Evolutionary conservation across 208 protist species (phyloP).

Genomic region (Leishmania lainsoni): DNA sequence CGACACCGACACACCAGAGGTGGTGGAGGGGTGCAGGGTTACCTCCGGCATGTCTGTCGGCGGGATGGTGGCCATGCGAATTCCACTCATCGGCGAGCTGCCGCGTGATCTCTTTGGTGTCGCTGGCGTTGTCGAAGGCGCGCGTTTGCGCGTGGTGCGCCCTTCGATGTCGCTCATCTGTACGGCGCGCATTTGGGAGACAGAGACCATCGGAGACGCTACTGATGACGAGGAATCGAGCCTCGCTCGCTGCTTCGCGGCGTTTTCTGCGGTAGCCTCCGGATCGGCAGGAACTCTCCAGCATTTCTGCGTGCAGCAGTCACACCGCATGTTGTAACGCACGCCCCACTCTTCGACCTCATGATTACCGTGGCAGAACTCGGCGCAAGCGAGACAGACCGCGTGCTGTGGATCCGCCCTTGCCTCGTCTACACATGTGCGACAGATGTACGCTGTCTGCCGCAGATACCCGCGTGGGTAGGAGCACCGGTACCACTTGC

Average conservation of each 20-base stretch:
- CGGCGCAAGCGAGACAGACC: conserved; percentile 79
- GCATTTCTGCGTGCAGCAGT: conserved; percentile 84
- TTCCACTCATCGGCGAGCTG: conserved; percentile 37
- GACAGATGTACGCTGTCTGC: conserved; percentile 82
- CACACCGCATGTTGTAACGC: conserved; percentile 85
- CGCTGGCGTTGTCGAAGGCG: conserved; percentile 51
- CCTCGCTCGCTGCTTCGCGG: neutral
- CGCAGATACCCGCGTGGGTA: conserved; percentile 75
- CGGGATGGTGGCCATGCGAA: conserved; percentile 36
- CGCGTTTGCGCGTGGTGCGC: conserved; percentile 41
- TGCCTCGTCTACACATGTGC: conserved; percentile 70
- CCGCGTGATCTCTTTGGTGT: conserved; percentile 45
- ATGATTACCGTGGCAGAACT: conserved; percentile 80
- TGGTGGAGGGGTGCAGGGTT: conserved; percentile 18
- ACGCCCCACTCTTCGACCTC: conserved; percentile 87
- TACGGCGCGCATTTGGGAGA: conserved; percentile 3
- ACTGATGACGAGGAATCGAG: neutral
- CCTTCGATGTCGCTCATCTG: conserved; percentile 21
- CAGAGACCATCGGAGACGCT: neutral
- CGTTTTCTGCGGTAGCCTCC: neutral
- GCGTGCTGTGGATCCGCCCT: conserved; percentile 63
- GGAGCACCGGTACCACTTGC: conserved; percentile 75
- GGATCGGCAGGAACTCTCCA: conserved; percentile 39
- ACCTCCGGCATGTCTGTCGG: conserved; percentile 40
- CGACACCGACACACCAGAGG: neutral